Percentiles rank a stretch among this genome's conserved stretches.
Evolutionary conservation across 768 basidiomycete genomes (phyloP).

Genomic region (Porphyrellus cyaneotinctus): DNA sequence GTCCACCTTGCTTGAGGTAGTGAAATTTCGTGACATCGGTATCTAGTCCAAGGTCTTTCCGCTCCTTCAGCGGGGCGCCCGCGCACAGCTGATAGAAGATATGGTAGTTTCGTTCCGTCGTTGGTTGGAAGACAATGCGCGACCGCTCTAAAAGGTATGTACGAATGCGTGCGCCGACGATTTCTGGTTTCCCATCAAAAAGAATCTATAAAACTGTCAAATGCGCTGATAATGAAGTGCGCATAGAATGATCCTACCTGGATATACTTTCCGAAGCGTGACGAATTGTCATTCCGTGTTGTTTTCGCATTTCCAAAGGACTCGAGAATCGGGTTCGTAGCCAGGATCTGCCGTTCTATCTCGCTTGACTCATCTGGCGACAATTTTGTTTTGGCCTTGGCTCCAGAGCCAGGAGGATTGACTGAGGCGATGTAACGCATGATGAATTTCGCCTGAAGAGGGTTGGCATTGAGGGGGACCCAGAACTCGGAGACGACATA

Average conservation of each 20-base stretch:
- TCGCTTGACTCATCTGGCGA: slow-evolving; percentile 86
- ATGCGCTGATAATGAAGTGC: not conserved
- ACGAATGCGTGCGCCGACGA: slow-evolving; percentile 97
- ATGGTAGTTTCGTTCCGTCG: slow-evolving; percentile 97
- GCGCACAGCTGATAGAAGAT: slow-evolving; percentile 99
- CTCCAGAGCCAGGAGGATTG: slow-evolving; percentile 68
- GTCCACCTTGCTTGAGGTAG: slow-evolving; percentile 91
- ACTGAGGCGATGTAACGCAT: slow-evolving; percentile 99
- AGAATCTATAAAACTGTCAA: slow-evolving; percentile 61
- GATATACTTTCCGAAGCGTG: slow-evolving; percentile 98
- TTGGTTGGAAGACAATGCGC: slow-evolving; percentile 94
- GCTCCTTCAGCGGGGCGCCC: slow-evolving; percentile 91
- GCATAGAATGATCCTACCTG: slow-evolving; percentile 48
- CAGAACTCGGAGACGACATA: slow-evolving; percentile 32
- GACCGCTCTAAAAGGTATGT: slow-evolving; percentile 98
- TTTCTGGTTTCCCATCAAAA: slow-evolving; percentile 93
- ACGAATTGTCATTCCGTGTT: slow-evolving; percentile 97
- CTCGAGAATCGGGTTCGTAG: slow-evolving; percentile 99
- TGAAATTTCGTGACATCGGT: slow-evolving; percentile 82
- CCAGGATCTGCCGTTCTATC: slow-evolving; percentile 94
- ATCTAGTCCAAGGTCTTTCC: slow-evolving; percentile 91
- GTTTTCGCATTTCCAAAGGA: slow-evolving; percentile 99
- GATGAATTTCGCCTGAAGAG: slow-evolving; percentile 86
- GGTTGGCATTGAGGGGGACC: slow-evolving; percentile 1
- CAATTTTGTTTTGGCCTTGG: slow-evolving; percentile 63